Evolutionary conservation across 306 rosid genomes (phyloP).

Genomic region (Macrotyloma uniflorum): DNA sequence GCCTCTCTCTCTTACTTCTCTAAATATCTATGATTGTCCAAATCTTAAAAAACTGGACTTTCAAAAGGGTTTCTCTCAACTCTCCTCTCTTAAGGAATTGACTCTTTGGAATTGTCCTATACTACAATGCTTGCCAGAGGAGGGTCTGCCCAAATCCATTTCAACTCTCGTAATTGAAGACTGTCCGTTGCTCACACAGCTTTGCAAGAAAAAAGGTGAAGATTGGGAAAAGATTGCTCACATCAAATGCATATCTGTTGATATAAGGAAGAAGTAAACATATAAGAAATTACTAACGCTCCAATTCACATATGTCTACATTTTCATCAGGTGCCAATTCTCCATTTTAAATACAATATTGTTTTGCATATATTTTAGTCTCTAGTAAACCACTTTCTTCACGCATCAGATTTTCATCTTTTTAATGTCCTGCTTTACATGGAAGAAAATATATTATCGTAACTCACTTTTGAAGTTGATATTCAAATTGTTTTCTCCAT

Average conservation of each 20-base stretch:
- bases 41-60: background rate
- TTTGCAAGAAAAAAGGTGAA: background rate
- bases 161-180: background rate
- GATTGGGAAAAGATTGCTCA: background rate
- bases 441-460: too few relatives aligned
- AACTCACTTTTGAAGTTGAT: too few relatives aligned
- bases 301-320: too few relatives aligned
- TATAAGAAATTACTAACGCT: too few relatives aligned
- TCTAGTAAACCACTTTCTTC: too few relatives aligned
- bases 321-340: too few relatives aligned
- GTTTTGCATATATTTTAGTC: too few relatives aligned
- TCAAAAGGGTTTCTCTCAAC: background rate
- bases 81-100: background rate
- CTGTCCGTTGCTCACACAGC: background rate
- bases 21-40: background rate
- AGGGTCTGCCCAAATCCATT: background rate
- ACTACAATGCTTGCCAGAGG: background rate
- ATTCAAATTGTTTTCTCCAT: too few relatives aligned
- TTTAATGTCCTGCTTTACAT: too few relatives aligned
- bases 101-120: fast-evolving
- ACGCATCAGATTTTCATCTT: too few relatives aligned
- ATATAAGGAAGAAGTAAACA: too few relatives aligned
- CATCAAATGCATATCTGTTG: background rate
- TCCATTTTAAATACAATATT: too few relatives aligned
- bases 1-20: background rate